Evolutionary conservation across 1,139 yeast genomes (phyloP).

Genomic region (Candida buenavistaensis): DNA sequence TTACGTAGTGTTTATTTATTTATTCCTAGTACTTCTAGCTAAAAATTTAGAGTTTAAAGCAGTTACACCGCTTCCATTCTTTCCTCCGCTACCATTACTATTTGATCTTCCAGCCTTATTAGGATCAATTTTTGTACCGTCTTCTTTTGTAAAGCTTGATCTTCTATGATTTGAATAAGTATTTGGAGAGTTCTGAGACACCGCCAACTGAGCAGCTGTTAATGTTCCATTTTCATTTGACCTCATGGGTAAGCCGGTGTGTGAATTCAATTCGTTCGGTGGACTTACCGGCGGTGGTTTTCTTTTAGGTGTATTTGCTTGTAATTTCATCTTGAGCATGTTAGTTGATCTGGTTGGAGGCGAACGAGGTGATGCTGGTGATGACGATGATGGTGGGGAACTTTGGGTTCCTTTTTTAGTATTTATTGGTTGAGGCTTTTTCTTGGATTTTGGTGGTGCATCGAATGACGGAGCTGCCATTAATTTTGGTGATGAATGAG

Average conservation of each 20-base stretch:
- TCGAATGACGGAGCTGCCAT: slow-evolving; percentile 25
- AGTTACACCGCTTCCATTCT: slow-evolving; percentile 26
- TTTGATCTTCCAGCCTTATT: not conserved
- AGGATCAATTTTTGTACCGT: slow-evolving; percentile 13
- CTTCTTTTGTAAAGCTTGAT: slow-evolving; percentile 41
- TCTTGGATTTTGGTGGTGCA: no score
- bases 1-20: no score
- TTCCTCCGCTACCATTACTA: slow-evolving; percentile 7
- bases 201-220: slow-evolving; percentile 50
- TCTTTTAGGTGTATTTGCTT: slow-evolving; percentile 22
- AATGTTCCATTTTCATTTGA: slow-evolving; percentile 27
- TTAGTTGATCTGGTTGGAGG: slow-evolving; percentile 5
- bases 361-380: slow-evolving; percentile 5
- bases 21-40: slow-evolving; percentile 44
- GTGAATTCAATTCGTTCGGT: slow-evolving; percentile 21
- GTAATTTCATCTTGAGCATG: slow-evolving; percentile 10
- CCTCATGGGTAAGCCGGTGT: slow-evolving; percentile 33
- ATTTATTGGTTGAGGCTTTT: not conserved
- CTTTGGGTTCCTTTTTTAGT: not conserved
- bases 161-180: slow-evolving; percentile 29
- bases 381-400: not conserved
- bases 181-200: slow-evolving; percentile 32
- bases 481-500: slow-evolving; percentile 24
- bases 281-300: slow-evolving; percentile 38
- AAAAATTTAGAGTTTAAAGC: slow-evolving; percentile 44